Evolutionary conservation across 2,329 filamentous ascomycete species (phyloP).

Genomic region (Dactylonectria macrodidyma): DNA sequence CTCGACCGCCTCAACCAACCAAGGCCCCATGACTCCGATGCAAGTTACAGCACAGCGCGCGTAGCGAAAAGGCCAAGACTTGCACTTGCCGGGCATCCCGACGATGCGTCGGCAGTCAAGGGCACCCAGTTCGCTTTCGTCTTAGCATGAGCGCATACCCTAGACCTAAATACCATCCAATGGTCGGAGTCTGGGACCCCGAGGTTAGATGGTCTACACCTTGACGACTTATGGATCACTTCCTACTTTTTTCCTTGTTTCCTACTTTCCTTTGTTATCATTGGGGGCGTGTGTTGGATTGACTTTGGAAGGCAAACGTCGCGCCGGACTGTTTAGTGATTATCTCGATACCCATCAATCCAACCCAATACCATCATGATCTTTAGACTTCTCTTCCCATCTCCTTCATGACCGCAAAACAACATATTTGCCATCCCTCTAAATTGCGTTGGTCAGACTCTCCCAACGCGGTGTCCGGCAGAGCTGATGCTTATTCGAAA

Average conservation of each 20-base stretch:
- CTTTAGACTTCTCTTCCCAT: not conserved
- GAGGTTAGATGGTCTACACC: constrained; percentile 38
- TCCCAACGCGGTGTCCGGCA: too few relatives aligned
- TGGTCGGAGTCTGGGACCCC: constrained; percentile 8
- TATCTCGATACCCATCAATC: constrained; percentile 51
- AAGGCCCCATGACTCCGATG: constrained; percentile 23
- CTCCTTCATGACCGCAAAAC: too few relatives aligned
- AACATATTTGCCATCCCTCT: too few relatives aligned
- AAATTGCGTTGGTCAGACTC: too few relatives aligned
- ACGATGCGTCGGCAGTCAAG: constrained; percentile 16
- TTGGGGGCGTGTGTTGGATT: constrained; percentile 44
- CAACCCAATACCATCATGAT: constrained; percentile 35
- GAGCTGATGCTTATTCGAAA: too few relatives aligned
- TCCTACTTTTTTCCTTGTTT: constrained; percentile 14
- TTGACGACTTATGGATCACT: constrained; percentile 37
- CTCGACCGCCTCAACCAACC: constrained; percentile 15
- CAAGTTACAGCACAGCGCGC: constrained; percentile 17
- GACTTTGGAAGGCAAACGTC: constrained; percentile 43
- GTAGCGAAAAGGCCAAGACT: constrained; percentile 29
- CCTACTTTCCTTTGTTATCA: constrained; percentile 39
- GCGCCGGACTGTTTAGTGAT: constrained; percentile 48
- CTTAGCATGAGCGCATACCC: constrained; percentile 14
- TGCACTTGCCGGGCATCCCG: constrained; percentile 27
- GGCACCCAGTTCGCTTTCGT: constrained; percentile 7
- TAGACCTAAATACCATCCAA: not conserved